phyloP scores from a whole-genome alignment of 148 eudicot species.

The Vaccinium vitisidaea region DNA sequence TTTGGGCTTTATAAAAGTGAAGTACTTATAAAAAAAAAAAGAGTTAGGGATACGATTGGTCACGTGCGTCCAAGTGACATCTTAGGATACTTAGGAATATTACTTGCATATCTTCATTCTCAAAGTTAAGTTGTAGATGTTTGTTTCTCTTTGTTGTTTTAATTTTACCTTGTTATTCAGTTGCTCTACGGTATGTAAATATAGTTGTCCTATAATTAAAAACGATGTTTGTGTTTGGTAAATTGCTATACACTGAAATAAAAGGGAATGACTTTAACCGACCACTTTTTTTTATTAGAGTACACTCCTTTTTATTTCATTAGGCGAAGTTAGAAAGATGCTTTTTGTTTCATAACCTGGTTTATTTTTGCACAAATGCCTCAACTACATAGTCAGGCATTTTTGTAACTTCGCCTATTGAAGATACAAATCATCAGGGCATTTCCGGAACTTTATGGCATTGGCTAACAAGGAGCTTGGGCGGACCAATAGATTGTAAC shows the following conservation, averaged over 20 bases:
- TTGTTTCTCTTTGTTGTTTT: background rate
- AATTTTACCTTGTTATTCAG: background rate
- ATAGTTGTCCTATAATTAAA: too few relatives aligned
- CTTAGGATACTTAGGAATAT: background rate
- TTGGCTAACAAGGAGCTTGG: background rate
- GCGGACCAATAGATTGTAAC: background rate
- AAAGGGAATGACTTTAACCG: background rate
- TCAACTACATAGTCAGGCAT: background rate
- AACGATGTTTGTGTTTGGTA: background rate
- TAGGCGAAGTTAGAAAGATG: background rate
- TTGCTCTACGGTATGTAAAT: background rate
- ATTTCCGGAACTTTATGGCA: background rate
- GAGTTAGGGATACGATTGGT: background rate
- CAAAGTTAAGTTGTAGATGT: background rate
- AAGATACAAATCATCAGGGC: background rate
- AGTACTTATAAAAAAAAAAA: too few relatives aligned
- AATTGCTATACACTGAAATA: background rate
- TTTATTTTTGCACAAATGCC: background rate
- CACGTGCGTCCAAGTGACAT: background rate
- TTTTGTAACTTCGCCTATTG: background rate
- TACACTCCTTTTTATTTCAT: background rate
- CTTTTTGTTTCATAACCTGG: background rate
- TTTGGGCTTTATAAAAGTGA: too few relatives aligned
- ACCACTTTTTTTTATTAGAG: background rate
- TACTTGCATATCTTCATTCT: background rate